Evolutionary conservation across 768 basidiomycete genomes (phyloP), one percentile per base, ranked within the genome.

Genomic region (Lanmaoa rubissima): DNA sequence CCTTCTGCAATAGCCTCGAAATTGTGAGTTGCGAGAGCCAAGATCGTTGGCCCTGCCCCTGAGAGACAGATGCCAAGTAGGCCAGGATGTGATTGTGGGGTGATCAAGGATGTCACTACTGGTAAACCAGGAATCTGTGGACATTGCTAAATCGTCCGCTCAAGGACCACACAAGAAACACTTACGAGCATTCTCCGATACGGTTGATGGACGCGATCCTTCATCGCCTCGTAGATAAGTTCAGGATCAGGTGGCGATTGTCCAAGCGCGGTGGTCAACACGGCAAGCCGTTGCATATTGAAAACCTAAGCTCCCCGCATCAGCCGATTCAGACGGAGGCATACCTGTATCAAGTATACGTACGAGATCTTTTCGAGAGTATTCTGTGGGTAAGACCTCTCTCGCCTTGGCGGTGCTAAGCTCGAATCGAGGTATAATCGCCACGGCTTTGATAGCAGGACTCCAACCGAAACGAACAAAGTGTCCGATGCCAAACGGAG

Each of bases 221-320:
- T 96, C 97, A 98, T 98, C 2, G 96, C 96, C 69, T 98, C 96
- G 72, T 96, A 98, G 55, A 98, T 98, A n/a, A 99, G 84, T 21
- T 87, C 90, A 0, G 97, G 86, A 69, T 99, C 93, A 1, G 95
- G 95, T 1, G 97, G 96, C 12, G 87, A 84, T 66, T 89, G 87
- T 4, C 85, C 89, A 12, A 99, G 82, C 1, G 97, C 95, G 3
- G 94, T 96, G 1, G 96, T 98, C 53, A 99, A 80, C 31, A 99
- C 97, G 0, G 96, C 97, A 14, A 99, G 77, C 21, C 97, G 85
- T 73, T 99, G 97, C 52, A 99, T 79, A 72, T 99, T 99, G 79
- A 98, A 99, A 14, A 99, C 88, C 97, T 99, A 42, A 1, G 2
- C 4, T 39, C 24, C n/a, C 8, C 28, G n/a, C 5, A 54, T 52